Base-by-base conservation (phyloP, 345 rosid genomes). In the Linum tenue region DNA sequence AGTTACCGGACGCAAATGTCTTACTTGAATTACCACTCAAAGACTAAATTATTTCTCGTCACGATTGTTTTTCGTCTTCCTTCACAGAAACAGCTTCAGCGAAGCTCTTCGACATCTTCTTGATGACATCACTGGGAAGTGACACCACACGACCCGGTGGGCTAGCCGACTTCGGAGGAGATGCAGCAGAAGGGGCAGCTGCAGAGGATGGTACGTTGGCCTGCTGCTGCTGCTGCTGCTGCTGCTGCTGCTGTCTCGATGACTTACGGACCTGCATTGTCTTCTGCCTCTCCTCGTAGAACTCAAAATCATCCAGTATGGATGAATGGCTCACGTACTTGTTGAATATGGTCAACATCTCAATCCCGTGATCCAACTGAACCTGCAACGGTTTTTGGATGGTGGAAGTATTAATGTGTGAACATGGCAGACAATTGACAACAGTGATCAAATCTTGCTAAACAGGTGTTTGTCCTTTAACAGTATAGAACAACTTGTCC, bases 221-320 rank as follows among this genome's bases (percentile, higher is more conserved):
- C 14, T 48, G 53, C 53, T 48, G 53, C 14, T 15, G 9, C 9
- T n/a, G n/a, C n/a, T n/a, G n/a, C n/a, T n/a, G n/a, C 53, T 48
- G 53, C 14, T 15, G 9, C 31, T 22, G 31, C 31, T 62, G 83
- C 40, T 78, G 89, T 65, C 74, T 81, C 36, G 31, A 22, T 22
- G 89, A 75, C 81, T 86, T 85, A 72, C 79, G 81, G 64, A 82
- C 91, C 74, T 83, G 84, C 74, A 85, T 78, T 12, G 77, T 81
- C 76, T 78, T 86, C 78, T 90, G 92, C 44, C 95, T 77, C 70
- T 82, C 89, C 77, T 90, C 95, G 37, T 86, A 90, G 64, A 90
- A 90, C 59, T 74, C 70, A 62, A 86, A 90, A 64, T 90, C 97
- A 67, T 90, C 92, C 8, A 90, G 80, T 70, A 86, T 83, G 60